These are phyloP conservation scores for Penicillium corylophilum DNA, from an alignment of 2,329 filamentous ascomycete species.

Conservation along the genomic window DNA sequence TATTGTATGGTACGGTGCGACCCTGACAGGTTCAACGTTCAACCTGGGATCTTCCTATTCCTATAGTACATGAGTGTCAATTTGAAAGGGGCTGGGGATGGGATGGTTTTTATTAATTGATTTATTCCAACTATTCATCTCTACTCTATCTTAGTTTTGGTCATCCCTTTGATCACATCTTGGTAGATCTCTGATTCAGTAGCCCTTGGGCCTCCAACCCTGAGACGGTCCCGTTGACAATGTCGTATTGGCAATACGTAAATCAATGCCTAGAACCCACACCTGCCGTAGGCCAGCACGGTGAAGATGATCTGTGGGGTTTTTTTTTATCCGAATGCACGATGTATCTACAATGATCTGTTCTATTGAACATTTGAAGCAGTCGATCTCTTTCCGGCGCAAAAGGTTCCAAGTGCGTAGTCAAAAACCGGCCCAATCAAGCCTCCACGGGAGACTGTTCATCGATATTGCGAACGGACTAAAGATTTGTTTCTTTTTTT, in stretches of 20 bases:
- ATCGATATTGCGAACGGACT: neutral
- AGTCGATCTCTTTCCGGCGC: neutral
- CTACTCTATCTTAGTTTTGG: no score
- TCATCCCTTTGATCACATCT: neutral
- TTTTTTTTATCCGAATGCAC: constrained; percentile 2
- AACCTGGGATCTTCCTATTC: neutral
- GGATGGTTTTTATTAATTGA: neutral
- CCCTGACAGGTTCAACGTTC: constrained; percentile 3
- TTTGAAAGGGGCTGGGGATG: neutral
- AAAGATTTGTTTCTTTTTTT: neutral
- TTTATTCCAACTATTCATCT: neutral
- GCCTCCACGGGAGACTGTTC: neutral
- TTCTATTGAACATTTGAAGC: neutral
- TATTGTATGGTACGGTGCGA: constrained; percentile 18
- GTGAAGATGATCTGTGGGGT: neutral
- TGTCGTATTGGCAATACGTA: neutral
- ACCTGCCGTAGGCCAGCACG: neutral
- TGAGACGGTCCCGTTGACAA: neutral
- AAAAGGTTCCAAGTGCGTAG: neutral
- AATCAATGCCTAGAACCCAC: neutral
- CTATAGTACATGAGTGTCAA: neutral
- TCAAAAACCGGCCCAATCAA: neutral
- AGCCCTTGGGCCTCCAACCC: neutral
- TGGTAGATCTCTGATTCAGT: neutral
- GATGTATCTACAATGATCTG: neutral